Evolutionary conservation across 2,329 filamentous ascomycete species (phyloP), one percentile per base, ranked within the genome.

Genomic region (Curvularia eragrostidis): DNA sequence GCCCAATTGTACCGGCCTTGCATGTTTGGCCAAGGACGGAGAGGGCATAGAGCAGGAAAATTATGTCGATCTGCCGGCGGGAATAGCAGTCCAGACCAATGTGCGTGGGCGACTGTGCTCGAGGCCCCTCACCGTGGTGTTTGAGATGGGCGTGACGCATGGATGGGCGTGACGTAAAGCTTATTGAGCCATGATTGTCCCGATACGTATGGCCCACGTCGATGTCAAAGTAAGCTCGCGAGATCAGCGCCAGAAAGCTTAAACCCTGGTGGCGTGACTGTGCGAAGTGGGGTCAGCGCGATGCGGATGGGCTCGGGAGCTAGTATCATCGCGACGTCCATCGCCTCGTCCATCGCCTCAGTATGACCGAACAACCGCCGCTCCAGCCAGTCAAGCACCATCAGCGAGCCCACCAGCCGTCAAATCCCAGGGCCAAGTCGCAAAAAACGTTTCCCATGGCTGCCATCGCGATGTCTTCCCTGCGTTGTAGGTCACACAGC

Each of bases 201-300:
- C 23, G 41, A 44, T 52, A 44, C n/a, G 26, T 36, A 18, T 19
- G 34, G 32, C 10, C 24, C 41, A 53, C 21, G 21, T 46, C 46
- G 57, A 57, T 57, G 57, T 60, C 46, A 6, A 57, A 57, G 44
- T 57, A 60, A 60, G 57, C 57, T 57, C 10, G 43, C 26, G 10
- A 42, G 54, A 60, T 53, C 49, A 26, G 51, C 57, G 46, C 52
- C 36, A 56, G 44, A 60, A 60, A 60, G 57, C 57, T 60, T 60
- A 57, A 49, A 47, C 28, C 9, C 5, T 36, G 15, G 24, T 46
- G 23, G 48, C 32, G 38, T 41, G 34, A 24, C 43, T 15, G 6
- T 24, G 19, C 18, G 13, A 36, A 49, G 47, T 49, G 36, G 48
- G 44, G 42, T 46, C 19, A 26, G 48, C 32, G 44, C 41, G 46